Evolutionary conservation across 2,329 filamentous ascomycete species (phyloP).

Genomic region (Neurospora sp.): DNA sequence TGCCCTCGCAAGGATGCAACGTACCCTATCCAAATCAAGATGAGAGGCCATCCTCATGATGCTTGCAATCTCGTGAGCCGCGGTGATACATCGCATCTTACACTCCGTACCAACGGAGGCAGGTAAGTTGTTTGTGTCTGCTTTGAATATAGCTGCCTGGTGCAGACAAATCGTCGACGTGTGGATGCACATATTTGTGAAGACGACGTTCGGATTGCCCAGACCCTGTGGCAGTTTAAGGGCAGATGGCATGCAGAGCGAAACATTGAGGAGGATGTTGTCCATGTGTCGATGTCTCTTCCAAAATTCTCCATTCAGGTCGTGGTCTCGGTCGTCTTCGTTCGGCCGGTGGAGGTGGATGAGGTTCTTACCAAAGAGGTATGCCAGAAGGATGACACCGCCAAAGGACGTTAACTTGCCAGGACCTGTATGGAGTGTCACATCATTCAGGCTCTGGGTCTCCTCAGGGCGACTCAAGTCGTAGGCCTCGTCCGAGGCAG

Average conservation of each 20-base stretch:
- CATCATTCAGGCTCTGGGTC: constrained; percentile 59
- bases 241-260: constrained; percentile 68
- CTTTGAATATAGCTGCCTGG: constrained; percentile 95
- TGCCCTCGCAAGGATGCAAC: constrained; percentile 22
- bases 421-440: constrained; percentile 61
- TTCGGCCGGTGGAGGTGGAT: constrained; percentile 84
- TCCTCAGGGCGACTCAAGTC: constrained; percentile 66
- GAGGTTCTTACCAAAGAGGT: constrained; percentile 82
- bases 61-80: constrained; percentile 84
- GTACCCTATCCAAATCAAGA: constrained; percentile 70
- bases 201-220: constrained; percentile 73
- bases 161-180: constrained; percentile 96
- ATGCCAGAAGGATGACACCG: constrained; percentile 75
- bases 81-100: constrained; percentile 85
- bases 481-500: constrained; percentile 75
- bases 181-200: constrained; percentile 94
- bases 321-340: constrained; percentile 68
- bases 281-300: constrained; percentile 84
- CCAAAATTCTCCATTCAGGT: constrained; percentile 93
- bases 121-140: constrained; percentile 76
- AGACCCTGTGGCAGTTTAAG: constrained; percentile 72
- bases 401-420: constrained; percentile 67
- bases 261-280: constrained; percentile 79
- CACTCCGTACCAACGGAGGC: constrained; percentile 74
- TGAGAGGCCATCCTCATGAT: constrained; percentile 95